A percentile compares a stretch with the other conserved stretches of the same genome.
phyloP scores from a whole-genome alignment of 192 early-diverging fungal species.

The Umbelopsis vinacea region DNA sequence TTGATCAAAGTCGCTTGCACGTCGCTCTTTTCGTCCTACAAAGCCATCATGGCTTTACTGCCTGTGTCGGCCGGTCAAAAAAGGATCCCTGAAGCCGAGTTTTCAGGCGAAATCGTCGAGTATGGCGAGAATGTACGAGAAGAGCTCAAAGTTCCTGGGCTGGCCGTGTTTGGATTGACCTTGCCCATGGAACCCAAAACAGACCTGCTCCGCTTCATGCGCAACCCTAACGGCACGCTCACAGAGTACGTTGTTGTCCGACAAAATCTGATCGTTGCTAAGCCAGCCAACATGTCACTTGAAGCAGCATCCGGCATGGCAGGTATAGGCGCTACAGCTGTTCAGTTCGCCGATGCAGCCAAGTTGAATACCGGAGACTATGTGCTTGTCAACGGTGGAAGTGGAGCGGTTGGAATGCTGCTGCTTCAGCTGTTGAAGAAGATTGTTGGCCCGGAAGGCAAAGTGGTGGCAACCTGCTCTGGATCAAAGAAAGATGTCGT shows the following conservation, averaged over 20 bases:
- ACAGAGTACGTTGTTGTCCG: conserved; percentile 1
- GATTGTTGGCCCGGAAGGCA: not conserved
- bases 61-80: not conserved
- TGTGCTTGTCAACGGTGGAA: conserved; percentile 10
- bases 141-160: not conserved
- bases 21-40: not conserved
- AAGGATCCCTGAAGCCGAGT: conserved; percentile 2
- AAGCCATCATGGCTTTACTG: not conserved
- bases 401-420: conserved; percentile 9
- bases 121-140: conserved; percentile 12
- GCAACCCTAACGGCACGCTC: not conserved
- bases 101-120: conserved; percentile 11
- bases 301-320: conserved; percentile 9
- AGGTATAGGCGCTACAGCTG: not conserved
- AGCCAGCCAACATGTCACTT: not conserved
- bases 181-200: not conserved
- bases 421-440: not conserved
- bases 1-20: conserved; percentile 9
- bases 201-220: not conserved
- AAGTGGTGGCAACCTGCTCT: conserved; percentile 14
- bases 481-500: not conserved
- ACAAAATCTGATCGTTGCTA: not conserved
- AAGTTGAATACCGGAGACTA: not conserved
- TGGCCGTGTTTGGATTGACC: not conserved
- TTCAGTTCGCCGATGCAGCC: not conserved